These are phyloP conservation scores for Alternaria viburni DNA, from an alignment of 2,329 filamentous ascomycete genomes.

Conservation along the genomic window DNA sequence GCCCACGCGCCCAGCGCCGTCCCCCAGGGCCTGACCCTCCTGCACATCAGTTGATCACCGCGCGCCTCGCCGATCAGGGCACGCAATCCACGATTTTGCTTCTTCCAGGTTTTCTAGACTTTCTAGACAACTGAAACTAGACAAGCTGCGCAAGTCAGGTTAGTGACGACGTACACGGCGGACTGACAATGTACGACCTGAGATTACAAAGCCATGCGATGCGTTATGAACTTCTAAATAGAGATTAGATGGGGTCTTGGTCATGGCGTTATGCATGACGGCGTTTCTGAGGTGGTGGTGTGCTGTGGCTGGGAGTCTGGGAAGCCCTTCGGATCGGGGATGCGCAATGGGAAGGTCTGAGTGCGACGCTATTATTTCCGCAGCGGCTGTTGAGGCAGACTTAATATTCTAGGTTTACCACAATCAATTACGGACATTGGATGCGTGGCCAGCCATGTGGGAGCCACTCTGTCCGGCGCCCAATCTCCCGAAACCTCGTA, in stretches of 20 bases:
- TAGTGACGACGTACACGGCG: not conserved
- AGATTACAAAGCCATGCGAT: not conserved
- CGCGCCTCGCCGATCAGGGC: not conserved
- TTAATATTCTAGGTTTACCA: not conserved
- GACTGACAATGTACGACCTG: not conserved
- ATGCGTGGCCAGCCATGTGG: not conserved
- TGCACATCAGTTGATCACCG: slow-evolving; percentile 2
- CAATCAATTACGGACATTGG: not conserved
- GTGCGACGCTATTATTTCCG: not conserved
- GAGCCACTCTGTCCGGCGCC: not conserved
- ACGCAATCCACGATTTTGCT: not conserved
- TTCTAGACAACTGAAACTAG: not conserved
- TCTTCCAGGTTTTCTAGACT: not conserved
- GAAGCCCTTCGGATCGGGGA: not conserved
- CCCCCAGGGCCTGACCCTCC: not conserved
- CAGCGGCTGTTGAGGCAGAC: not conserved
- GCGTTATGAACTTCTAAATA: not conserved
- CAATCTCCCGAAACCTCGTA: not conserved
- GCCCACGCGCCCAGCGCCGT: not conserved
- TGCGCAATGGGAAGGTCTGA: not conserved
- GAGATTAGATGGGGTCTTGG: not conserved
- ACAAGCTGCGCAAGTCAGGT: not conserved
- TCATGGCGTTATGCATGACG: slow-evolving; percentile 1
- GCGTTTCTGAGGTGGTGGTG: slow-evolving; percentile 4
- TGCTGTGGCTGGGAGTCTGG: slow-evolving; percentile 3